These are phyloP conservation scores for Barnettozyma vustinii DNA, from an alignment of 805 yeast genomes.

Conservation along the genomic window DNA sequence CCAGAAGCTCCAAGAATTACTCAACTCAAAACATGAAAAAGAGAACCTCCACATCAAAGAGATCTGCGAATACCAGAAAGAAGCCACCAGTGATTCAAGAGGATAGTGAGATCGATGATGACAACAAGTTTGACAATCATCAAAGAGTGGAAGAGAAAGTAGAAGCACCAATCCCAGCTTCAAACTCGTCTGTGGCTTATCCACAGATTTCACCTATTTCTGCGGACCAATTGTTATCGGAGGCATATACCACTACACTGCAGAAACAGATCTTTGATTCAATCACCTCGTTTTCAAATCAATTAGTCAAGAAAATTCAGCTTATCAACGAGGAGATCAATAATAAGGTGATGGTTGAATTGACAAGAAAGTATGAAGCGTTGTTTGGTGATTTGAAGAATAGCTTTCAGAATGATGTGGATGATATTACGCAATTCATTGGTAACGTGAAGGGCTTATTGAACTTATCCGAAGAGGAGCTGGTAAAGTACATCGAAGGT, in stretches of 20 bases:
- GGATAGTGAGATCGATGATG: not conserved
- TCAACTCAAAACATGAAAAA: not conserved
- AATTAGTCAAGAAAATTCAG: constrained; percentile 29
- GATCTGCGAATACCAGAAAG: not conserved
- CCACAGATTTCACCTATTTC: constrained; percentile 1
- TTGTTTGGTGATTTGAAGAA: constrained; percentile 28
- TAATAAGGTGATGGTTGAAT: constrained; percentile 28
- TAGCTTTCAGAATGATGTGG: constrained; percentile 33
- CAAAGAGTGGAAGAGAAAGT: not conserved
- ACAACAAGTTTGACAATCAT: not conserved
- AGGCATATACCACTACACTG: constrained; percentile 31
- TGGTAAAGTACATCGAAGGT: constrained; percentile 25
- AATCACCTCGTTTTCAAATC: constrained; percentile 29
- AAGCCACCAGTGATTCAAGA: not conserved
- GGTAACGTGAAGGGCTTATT: constrained; percentile 31
- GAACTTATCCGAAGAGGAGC: constrained; percentile 31
- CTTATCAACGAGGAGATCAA: constrained; percentile 34
- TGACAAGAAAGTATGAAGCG: constrained; percentile 30
- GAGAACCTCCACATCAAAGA: not conserved
- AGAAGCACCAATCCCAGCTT: not conserved
- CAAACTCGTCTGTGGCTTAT: not conserved
- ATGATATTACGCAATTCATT: constrained; percentile 31
- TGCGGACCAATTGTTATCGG: constrained; percentile 13
- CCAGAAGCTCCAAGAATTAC: not conserved
- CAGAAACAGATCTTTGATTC: constrained; percentile 34